Base-by-base conservation (phyloP, 208 protist species). In the Leishmania tropica region DNA sequence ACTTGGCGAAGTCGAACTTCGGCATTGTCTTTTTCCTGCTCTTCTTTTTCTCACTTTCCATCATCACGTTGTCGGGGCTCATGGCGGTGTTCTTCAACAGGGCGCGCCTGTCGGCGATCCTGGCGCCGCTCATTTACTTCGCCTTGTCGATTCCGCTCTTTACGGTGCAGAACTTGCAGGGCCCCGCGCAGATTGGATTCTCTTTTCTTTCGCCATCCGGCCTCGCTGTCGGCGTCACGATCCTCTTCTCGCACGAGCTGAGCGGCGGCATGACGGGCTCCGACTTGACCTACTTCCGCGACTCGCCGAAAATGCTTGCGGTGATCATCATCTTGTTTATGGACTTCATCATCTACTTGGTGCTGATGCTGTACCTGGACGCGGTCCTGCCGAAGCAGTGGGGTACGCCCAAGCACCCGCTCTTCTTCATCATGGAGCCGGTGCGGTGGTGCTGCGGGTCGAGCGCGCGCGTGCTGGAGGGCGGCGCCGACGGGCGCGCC, bases 301-400 rank as follows among this genome's bases (percentile, higher is more conserved):
- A 79, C 80, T 19, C 68, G 68, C 76, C 93, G 85, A 75, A 58
- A 76, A 78, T 96, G 93, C 85, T 88, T 45, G 15, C 77, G 2
- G 56, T 88, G 47, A 37, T 87, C 47, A 67, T 87, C 53, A 82
- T 86, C 81, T 72, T 86, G 24, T 67, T 87, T 42, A 13, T 68
- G 60, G 93, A 95, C 83, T 89, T 92, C 35, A 48, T 89, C 28
- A n/a, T 90, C 13, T 96, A 96, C 84, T 81, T 87, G 42, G 0
- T 93, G n/a, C 82, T 97, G 37, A 92, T 90, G 83, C 40, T 92
- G 11, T 97, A 97, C 85, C 82, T 95, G 1, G 94, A 97, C 58
- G 80, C 67, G 2, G 92, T 97, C 31, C 75, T 95, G 53, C 94
- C 92, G 17, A 86, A 85, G 75, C 84, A 90, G 42, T 92, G 86